Conservation (phyloP, 176 grass and related monocot species). For the Alloteropsis semialata region DNA sequence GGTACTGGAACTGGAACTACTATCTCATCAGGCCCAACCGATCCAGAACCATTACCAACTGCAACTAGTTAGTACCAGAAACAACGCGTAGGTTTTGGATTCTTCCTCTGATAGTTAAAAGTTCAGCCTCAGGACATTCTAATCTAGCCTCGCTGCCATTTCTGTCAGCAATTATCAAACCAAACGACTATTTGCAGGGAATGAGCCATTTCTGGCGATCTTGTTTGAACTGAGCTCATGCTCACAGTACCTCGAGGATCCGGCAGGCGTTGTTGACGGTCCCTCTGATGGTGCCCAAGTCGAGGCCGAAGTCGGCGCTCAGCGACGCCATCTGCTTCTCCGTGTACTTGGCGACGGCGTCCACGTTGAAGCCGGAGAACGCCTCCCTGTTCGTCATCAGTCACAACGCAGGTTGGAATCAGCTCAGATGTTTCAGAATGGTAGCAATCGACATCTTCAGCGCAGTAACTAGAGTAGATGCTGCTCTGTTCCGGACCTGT, state of each 20-base stretch:
- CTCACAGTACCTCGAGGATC: constrained; percentile 69
- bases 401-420: neutral
- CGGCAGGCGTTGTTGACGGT: constrained; percentile 73
- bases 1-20: neutral
- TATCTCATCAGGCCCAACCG: constrained; percentile 11
- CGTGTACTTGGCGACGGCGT: constrained; percentile 67
- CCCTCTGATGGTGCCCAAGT: constrained; percentile 73
- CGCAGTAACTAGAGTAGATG: neutral
- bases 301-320: constrained; percentile 56
- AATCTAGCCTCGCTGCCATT: neutral
- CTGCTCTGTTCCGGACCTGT: constrained; percentile 46
- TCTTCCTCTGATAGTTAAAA: neutral
- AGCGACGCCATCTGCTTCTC: constrained; percentile 77
- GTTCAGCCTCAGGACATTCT: neutral
- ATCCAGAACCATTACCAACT: neutral
- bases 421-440: constrained; percentile 5
- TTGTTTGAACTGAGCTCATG: neutral
- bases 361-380: constrained; percentile 82
- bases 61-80: neutral
- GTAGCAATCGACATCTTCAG: neutral
- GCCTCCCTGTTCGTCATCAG: constrained; percentile 50
- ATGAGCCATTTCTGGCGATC: no score
- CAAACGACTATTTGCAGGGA: neutral
- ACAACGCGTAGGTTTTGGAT: no score
- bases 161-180: neutral